phyloP scores from a whole-genome alignment of 805 yeast species.

The Cyberlindnera veronae region DNA sequence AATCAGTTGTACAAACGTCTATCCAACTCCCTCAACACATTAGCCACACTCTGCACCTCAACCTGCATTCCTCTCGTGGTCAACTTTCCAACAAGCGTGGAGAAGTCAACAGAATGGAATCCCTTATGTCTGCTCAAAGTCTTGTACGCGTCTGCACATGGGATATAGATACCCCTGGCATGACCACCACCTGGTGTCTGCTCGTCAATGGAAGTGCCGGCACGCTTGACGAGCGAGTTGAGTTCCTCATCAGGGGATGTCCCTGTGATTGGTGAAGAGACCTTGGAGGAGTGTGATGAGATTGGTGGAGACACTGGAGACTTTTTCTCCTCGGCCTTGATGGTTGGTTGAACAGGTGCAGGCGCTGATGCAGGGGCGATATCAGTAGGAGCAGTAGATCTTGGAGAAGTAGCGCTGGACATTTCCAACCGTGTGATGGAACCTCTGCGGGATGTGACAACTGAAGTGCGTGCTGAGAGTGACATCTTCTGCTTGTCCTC shows the following conservation, averaged over 20 bases:
- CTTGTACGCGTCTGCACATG: conserved; percentile 87
- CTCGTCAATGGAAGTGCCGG: conserved; percentile 8
- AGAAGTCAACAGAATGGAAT: conserved; percentile 69
- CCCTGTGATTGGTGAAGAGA: conserved; percentile 24
- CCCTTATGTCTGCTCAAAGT: conserved; percentile 80
- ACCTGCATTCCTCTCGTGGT: conserved; percentile 85
- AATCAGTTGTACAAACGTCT: conserved; percentile 34
- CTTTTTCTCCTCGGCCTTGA: conserved; percentile 13
- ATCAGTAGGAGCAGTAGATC: conserved; percentile 3
- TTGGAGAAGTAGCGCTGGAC: conserved; percentile 6
- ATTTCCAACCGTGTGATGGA: not conserved
- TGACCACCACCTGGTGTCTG: conserved; percentile 15
- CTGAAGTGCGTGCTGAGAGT: conserved; percentile 5
- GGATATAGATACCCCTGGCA: conserved; percentile 56
- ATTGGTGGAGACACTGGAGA: conserved; percentile 30
- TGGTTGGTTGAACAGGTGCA: not conserved
- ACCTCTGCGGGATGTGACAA: not conserved
- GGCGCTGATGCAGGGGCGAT: conserved; percentile 1
- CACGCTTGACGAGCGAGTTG: conserved; percentile 20
- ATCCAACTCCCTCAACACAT: conserved; percentile 78
- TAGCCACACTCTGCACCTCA: conserved; percentile 87
- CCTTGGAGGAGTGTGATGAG: conserved; percentile 25
- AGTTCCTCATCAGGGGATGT: conserved; percentile 24
- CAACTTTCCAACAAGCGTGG: conserved; percentile 68
- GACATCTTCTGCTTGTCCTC: conserved; percentile 13